Base-by-base conservation (phyloP, 176 grass and related monocot species). In the Aegilops umbellulata region DNA sequence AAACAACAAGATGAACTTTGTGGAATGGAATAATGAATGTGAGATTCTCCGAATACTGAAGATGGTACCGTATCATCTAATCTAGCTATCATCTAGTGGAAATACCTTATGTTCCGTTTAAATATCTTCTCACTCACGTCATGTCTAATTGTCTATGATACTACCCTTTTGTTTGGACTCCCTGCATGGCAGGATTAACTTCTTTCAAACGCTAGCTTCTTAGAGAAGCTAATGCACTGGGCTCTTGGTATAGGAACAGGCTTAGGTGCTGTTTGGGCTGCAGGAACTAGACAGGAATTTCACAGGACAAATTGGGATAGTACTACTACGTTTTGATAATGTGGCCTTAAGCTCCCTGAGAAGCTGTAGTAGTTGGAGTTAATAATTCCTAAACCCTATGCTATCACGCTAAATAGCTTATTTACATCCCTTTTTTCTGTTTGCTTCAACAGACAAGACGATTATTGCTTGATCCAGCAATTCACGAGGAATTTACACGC, bases 381-480 rank as follows among this genome's bases (percentile, higher is more conserved):
- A 31, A 87, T 75, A 65, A 26, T 82, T n/a, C 76, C 16, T 55
- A 66, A 34, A 23, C 12, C 16, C 51, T 14, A 27, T 74, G 60
- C 83, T 80, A 31, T 78, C 20, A 36, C 2, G 74, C 34, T 79
- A 6, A n/a, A 46, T 78, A 58, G 20, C 47, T 83, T 83, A 10
- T 51, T 79, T 78, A 74, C 20, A 19, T 89, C 10, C 67, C 71
- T 30, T 58, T 58, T 10, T 76, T 77, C 10, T 80, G 15, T 85
- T 70, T 73, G 61, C 55, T 90, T 88, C 60, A 77, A 86, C 80
- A 98, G 94, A 99, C 97, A 53, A 99, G 97, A 85, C 91, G 87
- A 83, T 85, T 99, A 87, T 89, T 99, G 53, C 97, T 99, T 90
- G 97, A 99, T 85, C 97, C 97, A 69, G 97, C 97, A 72, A 99